Evolutionary conservation across 2,329 filamentous ascomycete species (phyloP).

Genomic region (Fusarium acutatum): DNA sequence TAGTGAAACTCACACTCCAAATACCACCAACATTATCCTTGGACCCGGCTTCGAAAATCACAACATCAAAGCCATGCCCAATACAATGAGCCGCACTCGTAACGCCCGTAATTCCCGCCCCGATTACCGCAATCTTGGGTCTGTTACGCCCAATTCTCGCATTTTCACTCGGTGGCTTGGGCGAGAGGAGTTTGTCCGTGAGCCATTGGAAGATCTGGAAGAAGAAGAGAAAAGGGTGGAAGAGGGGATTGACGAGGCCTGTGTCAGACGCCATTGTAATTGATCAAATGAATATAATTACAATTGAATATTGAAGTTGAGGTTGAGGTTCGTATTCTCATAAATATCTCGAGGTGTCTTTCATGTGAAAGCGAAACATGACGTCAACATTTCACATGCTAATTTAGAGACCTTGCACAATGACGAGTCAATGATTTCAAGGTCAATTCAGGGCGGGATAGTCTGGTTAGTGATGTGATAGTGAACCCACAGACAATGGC

Average conservation of each 20-base stretch:
- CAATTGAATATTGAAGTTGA: neutral
- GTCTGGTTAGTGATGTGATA: neutral
- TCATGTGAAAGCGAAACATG: constrained; percentile 37
- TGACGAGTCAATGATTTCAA: constrained; percentile 32
- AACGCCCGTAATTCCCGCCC: constrained; percentile 77
- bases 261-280: constrained; percentile 43
- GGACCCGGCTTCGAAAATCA: constrained; percentile 77
- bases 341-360: neutral
- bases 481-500: constrained; percentile 9
- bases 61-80: constrained; percentile 84
- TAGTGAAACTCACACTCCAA: constrained; percentile 69
- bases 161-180: constrained; percentile 70
- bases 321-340: neutral
- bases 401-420: neutral
- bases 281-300: neutral
- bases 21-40: constrained; percentile 77
- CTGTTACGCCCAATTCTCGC: constrained; percentile 57
- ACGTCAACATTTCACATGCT: constrained; percentile 41
- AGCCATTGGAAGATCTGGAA: constrained; percentile 74
- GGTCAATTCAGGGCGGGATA: neutral
- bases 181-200: constrained; percentile 71
- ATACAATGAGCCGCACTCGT: constrained; percentile 84
- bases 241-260: constrained; percentile 50
- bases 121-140: constrained; percentile 74
- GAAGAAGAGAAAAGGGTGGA: constrained; percentile 67